Evolutionary conservation across 495 filamentous ascomycete genomes (phyloP).

Genomic region (Penicillium psychrofluorescens): DNA sequence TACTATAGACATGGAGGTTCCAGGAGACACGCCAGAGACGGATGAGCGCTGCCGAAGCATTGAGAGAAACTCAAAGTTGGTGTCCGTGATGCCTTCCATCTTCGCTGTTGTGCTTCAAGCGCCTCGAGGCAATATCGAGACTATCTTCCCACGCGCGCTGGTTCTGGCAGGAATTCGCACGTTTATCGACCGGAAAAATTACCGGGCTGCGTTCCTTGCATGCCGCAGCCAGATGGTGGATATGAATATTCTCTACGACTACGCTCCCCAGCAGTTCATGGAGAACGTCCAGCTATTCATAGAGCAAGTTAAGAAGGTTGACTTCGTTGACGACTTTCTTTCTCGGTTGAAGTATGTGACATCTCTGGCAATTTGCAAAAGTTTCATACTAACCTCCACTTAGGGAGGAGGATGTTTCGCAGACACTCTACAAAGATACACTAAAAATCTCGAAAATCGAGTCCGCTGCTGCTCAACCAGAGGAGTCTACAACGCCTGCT

Average conservation of each 20-base stretch:
- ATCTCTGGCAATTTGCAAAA: not conserved
- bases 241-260: conserved; percentile 97
- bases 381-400: conserved; percentile 8
- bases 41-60: conserved; percentile 91
- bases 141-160: conserved; percentile 86
- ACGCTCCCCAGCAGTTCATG: conserved; percentile 77
- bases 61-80: conserved; percentile 78
- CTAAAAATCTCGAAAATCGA: conserved; percentile 30
- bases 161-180: conserved; percentile 81
- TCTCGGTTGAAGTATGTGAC: conserved; percentile 72
- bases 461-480: conserved; percentile 19
- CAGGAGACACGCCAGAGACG: conserved; percentile 78
- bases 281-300: conserved; percentile 68
- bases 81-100: conserved; percentile 82
- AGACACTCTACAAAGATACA: conserved; percentile 91
- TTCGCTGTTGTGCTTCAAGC: conserved; percentile 83
- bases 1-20: conserved; percentile 63
- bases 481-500: conserved; percentile 3
- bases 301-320: conserved; percentile 75
- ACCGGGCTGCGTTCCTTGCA: conserved; percentile 72
- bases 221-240: conserved; percentile 92
- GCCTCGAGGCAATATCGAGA: conserved; percentile 92
- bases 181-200: conserved; percentile 71
- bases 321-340: conserved; percentile 86
- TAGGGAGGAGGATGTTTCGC: conserved; percentile 88